Evolutionary conservation across 257 asterid species (phyloP), one percentile per base, ranked within the genome.

Genomic region (Cordia subcordata): DNA sequence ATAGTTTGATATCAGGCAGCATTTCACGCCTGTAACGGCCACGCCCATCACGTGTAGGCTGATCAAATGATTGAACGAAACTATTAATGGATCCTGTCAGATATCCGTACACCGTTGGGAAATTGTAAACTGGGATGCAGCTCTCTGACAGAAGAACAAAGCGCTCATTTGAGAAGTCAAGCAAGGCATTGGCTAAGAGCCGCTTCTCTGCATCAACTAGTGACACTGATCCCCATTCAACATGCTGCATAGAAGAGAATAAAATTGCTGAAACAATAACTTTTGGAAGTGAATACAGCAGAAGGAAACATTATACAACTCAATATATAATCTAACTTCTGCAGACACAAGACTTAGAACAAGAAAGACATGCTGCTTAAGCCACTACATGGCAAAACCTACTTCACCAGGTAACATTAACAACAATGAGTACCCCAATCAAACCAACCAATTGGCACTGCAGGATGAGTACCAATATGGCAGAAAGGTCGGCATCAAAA

Each of bases 161-260:
- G 4, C 96, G 94, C 74, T 92, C 97, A 10, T 92, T 92, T 5
- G 97, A 86, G 76, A 84, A 86, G 83, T 92, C 99, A 8, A 92
- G 97, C 64, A 92, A 92, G 46, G 99, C 97, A 50, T 92, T 88
- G 52, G 91, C 95, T 65, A 92, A 61, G 47, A 92, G 94, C 57
- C 99, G 85, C 69, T 71, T 86, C 78, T 92, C 99, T 23, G 89
- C 99, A 64, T 86, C 97, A 33, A 87, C 94, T n/a, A 92, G 89
- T 21, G 79, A 75, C 17, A 86, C 94, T 0, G 96, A 72, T 58
- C 99, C 99, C 99, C 99, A 92, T 75, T 71, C 68, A 23, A 88
- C 97, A 39, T 33, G 64, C 99, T 92, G 99, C 67, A 71, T 58
- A 15, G 11, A 51, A 53, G 19, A 23, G 22, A 42, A 51, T 22